phyloP scores from a whole-genome alignment of 2,329 filamentous ascomycete species.

The Delphinella strobiligena region DNA sequence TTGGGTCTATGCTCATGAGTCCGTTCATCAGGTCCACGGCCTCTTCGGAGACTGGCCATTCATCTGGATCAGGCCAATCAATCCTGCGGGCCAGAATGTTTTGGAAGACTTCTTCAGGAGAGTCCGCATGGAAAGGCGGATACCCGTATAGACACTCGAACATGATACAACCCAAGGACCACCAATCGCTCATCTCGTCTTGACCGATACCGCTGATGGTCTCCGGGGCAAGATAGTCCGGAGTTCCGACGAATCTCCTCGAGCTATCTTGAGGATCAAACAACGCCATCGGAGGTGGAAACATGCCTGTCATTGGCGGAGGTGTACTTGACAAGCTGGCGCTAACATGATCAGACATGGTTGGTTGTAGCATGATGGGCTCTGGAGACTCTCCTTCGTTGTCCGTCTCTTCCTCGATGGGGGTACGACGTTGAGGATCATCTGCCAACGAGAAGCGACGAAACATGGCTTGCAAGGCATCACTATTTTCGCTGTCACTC shows the following conservation, averaged over 20 bases:
- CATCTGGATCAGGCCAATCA: conserved; percentile 77
- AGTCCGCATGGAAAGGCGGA: conserved; percentile 82
- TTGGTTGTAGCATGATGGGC: conserved; percentile 52
- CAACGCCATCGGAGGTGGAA: conserved; percentile 79
- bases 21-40: conserved; percentile 92
- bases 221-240: conserved; percentile 92
- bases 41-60: conserved; percentile 63
- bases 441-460: conserved; percentile 51
- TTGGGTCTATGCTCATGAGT: conserved; percentile 73
- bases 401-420: conserved; percentile 64
- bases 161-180: conserved; percentile 96
- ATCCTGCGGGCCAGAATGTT: conserved; percentile 87
- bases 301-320: conserved; percentile 60
- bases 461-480: conserved; percentile 72
- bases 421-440: conserved; percentile 40
- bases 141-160: conserved; percentile 93
- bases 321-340: conserved; percentile 48
- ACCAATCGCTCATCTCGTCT: conserved; percentile 98
- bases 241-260: conserved; percentile 88
- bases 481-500: conserved; percentile 87
- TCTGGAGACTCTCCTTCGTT: conserved; percentile 63
- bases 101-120: conserved; percentile 89
- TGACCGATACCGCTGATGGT: conserved; percentile 92
- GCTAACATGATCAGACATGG: conserved; percentile 40
- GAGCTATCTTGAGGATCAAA: conserved; percentile 93